Base-by-base conservation (phyloP, 192 early-diverging fungal species). In the Gonapodya prolifera region DNA sequence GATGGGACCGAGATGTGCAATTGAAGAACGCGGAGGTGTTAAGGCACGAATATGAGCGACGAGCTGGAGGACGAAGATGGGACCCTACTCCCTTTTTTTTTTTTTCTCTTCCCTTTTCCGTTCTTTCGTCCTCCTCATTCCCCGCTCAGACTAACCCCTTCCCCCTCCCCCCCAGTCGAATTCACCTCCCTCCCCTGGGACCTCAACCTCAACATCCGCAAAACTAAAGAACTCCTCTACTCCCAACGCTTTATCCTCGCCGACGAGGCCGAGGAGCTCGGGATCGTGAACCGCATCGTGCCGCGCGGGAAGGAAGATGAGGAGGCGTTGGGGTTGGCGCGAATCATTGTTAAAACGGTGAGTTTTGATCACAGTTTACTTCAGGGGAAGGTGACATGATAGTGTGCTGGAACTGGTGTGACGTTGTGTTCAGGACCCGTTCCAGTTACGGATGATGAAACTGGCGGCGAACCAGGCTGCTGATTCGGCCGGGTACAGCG, bases 141-240 rank as follows among this genome's bases (percentile, higher is more conserved):
- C n/a, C n/a, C n/a, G n/a, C n/a, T n/a, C n/a, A n/a, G n/a, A n/a
- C n/a, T n/a, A n/a, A n/a, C n/a, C n/a, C n/a, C n/a, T n/a, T n/a
- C n/a, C n/a, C n/a, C n/a, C n/a, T n/a, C n/a, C n/a, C n/a, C n/a
- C n/a, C n/a, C n/a, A 32, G 71, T 73, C 71, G 18, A 73, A 32
- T 16, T 32, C 71, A 73, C 16, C 8, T 30, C 71, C 28, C 71
- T 73, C 71, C 71, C 71, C 16, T 73, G 31, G 18, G 71, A 73
- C 71, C 71, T 73, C 28, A 18, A 73, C 31, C 71, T 73, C 71
- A 73, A 73, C 32, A 32, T 29, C 31, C 71, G 71, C 18, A 73
- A 73, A 29, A 13, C 16, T 18, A 16, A 32, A 29, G 71, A 73
- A 29, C 2, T 73, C 71, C 8, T 73, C 16, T 30, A 16, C 8